Evolutionary conservation across 768 basidiomycete species (phyloP).

Genomic region (Rhizopogon salebrosus): DNA sequence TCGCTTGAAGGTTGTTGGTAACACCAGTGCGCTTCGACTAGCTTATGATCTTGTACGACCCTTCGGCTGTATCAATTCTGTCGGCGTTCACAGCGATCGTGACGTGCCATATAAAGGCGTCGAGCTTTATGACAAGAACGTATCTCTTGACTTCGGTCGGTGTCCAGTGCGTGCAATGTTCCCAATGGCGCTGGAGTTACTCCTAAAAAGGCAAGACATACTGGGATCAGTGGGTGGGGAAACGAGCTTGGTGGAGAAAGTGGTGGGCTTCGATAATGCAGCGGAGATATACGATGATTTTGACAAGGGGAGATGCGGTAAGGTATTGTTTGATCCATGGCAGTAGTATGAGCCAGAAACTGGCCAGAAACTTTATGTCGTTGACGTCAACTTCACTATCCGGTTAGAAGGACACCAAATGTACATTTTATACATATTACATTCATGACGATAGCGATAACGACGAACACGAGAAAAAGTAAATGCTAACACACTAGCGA

Average conservation of each 20-base stretch:
- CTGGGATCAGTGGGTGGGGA: slow-evolving; percentile 66
- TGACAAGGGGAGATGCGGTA: slow-evolving; percentile 68
- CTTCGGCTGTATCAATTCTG: slow-evolving; percentile 71
- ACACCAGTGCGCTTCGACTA: slow-evolving; percentile 54
- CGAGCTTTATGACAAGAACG: slow-evolving; percentile 70
- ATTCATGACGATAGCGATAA: background rate
- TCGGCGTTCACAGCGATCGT: slow-evolving; percentile 61
- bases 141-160: slow-evolving; percentile 75
- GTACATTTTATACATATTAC: background rate
- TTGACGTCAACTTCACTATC: background rate
- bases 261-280: slow-evolving; percentile 58
- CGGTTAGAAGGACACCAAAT: background rate
- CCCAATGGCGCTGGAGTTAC: slow-evolving; percentile 61
- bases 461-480: background rate
- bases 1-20: slow-evolving; percentile 57
- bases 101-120: slow-evolving; percentile 50
- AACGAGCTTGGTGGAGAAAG: slow-evolving; percentile 59
- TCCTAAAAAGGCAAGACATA: slow-evolving; percentile 66
- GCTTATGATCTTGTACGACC: slow-evolving; percentile 69
- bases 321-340: slow-evolving; percentile 78
- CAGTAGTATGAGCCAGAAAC: slow-evolving; percentile 17
- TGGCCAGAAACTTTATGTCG: background rate
- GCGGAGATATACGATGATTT: slow-evolving; percentile 58
- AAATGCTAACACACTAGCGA: too few relatives aligned
- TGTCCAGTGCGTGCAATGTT: slow-evolving; percentile 80